Evolutionary conservation across 1,284 basidiomycete species (phyloP), one percentile per base, ranked within the genome.

Genomic region (Agaricales sp.): DNA sequence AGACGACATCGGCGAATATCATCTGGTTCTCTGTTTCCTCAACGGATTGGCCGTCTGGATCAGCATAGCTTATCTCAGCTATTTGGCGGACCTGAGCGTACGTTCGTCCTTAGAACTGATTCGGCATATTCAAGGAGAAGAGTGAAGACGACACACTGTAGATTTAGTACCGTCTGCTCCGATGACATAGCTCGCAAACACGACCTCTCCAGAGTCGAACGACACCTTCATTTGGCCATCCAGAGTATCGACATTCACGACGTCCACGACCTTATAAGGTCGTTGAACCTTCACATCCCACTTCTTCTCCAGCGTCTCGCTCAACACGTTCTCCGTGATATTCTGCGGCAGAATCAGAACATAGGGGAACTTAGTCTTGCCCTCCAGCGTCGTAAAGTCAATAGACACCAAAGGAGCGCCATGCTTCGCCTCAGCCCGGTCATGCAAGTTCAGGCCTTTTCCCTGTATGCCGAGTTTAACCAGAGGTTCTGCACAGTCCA

Each of bases 121-220:
- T 6, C 16, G 30, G 21, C n/a, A n/a, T n/a, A n/a, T n/a, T n/a
- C n/a, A 8, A 39, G 21, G 39, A 47, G 14, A 8, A 19, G 16
- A 18, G 0, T 50, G 16, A 43, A 2, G 4, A 35, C 1, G 14
- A 54, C 75, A 53, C 56, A 76, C 79, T 14, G 62, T 59, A 2
- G 79, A 81, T 47, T 60, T 66, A 14, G 71, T 63, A n/a, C 79
- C 78, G 58, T 81, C 77, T 11, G 78, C 77, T 37, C 74, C 77
- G 23, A 80, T 56, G 1, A 80, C 69, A 54, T 75, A 77, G 21
- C 63, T 66, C 8, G 77, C 63, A 1, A 61, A 66, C 23, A 80
- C 59, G 11, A 64, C 59, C 47, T 67, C 64, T 0, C 76, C 77
- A 26, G 69, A 67, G 23, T 78, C 75, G 51, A 82, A 79, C 0